Conservation (phyloP, 208 protist genomes). For the Leptomonas seymouri region DNA sequence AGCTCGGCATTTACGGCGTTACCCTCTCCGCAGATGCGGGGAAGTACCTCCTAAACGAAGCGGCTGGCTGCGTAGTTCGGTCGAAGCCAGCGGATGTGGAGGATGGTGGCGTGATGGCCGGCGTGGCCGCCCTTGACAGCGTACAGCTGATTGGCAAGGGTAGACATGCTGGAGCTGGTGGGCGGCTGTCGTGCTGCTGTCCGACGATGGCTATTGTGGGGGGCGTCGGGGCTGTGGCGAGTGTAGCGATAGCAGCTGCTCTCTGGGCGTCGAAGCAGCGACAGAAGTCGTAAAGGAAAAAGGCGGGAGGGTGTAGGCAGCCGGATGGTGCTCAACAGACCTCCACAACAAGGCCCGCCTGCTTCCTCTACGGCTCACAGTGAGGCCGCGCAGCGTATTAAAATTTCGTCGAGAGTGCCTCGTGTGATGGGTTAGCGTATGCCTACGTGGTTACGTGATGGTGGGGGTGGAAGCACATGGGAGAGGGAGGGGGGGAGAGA, state of each 20-base stretch:
- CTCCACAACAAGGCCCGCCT: too few relatives aligned
- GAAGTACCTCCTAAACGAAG: conserved; percentile 43
- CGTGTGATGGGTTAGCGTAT: too few relatives aligned
- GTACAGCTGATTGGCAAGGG: conserved; percentile 26
- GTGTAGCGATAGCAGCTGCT: background rate
- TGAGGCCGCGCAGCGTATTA: too few relatives aligned
- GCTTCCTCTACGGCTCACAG: too few relatives aligned
- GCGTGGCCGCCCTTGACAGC: conserved; percentile 93
- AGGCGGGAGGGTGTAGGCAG: background rate
- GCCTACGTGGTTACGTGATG: too few relatives aligned
- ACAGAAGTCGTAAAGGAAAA: background rate
- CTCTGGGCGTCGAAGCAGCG: conserved; percentile 3
- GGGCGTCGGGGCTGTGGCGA: background rate
- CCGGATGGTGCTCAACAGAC: too few relatives aligned
- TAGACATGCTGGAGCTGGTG: background rate
- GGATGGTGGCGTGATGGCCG: conserved; percentile 95
- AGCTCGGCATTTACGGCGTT: conserved; percentile 89
- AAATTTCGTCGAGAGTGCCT: too few relatives aligned
- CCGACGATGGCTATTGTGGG: background rate
- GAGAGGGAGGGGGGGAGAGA: too few relatives aligned
- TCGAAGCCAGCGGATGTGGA: conserved; percentile 90
- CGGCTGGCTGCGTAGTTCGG: conserved; percentile 90
- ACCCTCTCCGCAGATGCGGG: conserved; percentile 55
- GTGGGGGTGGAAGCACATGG: too few relatives aligned
- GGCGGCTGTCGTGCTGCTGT: background rate